Evolutionary conservation across 345 rosid species (phyloP).

Genomic region (Eucalyptus sp.): DNA sequence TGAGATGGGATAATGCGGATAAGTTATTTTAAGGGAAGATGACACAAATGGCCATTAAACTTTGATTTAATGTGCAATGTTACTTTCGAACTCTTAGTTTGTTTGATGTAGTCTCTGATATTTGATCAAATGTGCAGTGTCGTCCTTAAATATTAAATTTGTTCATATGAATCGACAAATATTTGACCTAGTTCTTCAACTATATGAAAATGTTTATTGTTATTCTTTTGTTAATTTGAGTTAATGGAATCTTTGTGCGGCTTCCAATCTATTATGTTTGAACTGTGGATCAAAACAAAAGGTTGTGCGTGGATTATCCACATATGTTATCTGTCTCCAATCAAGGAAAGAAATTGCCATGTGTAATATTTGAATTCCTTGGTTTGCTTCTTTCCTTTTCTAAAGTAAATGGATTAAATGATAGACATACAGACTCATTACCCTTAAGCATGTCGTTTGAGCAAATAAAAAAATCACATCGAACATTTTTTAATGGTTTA

Average conservation of each 20-base stretch:
- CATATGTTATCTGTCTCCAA: not conserved
- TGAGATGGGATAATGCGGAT: not conserved
- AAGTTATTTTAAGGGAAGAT: not conserved
- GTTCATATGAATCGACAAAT: not conserved
- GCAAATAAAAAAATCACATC: not conserved
- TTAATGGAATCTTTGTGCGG: not conserved
- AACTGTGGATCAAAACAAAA: rapidly evolving
- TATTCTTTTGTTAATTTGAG: not conserved
- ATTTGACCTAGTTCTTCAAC: rapidly evolving
- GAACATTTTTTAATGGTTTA: rapidly evolving
- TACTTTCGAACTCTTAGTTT: rapidly evolving
- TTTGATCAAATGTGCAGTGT: not conserved
- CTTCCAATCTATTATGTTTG: not conserved
- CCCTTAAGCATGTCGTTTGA: not conserved
- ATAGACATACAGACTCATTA: not conserved
- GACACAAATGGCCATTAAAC: rapidly evolving
- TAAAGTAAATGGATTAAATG: not conserved
- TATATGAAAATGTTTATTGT: not conserved
- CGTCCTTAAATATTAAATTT: not conserved
- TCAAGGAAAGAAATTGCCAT: not conserved
- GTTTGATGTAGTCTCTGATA: rapidly evolving
- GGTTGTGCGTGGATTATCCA: rapidly evolving
- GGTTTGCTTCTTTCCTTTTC: not conserved
- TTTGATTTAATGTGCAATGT: rapidly evolving
- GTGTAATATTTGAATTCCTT: rapidly evolving